Percentiles rank a stretch among this genome's conserved stretches.
phyloP scores from a whole-genome alignment of 164 flowering plant genomes.

The Umbilicus rupestris region DNA sequence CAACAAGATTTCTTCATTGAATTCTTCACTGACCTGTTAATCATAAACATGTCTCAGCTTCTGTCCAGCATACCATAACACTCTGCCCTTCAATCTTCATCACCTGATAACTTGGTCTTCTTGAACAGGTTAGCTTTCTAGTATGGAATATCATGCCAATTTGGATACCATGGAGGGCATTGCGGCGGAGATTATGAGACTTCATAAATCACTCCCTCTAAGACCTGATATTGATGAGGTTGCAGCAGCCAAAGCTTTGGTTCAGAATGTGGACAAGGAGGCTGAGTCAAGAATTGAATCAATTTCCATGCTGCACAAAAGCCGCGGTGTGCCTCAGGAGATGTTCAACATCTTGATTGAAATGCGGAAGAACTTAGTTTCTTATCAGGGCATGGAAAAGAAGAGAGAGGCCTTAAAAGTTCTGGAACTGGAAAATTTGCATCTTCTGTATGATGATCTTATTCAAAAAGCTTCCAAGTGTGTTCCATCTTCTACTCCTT shows the following conservation, averaged over 20 bases:
- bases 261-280: constrained; percentile 55
- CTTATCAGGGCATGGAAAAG: constrained; percentile 27
- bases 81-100: neutral
- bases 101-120: neutral
- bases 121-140: too few species aligned
- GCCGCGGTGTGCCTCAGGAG: constrained; percentile 29
- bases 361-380: constrained; percentile 26
- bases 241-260: constrained; percentile 46
- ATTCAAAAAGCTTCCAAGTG: constrained; percentile 45
- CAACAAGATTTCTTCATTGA: too few species aligned
- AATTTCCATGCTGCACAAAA: constrained; percentile 21
- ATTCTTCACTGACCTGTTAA: neutral
- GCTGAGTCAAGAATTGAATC: constrained; percentile 43
- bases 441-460: constrained; percentile 28
- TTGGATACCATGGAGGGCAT: constrained; percentile 24
- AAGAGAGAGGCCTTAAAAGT: constrained; percentile 33
- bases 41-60: neutral
- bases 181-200: constrained; percentile 55
- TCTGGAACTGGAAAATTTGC: constrained; percentile 34
- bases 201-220: constrained; percentile 56
- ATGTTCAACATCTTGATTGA: constrained; percentile 29
- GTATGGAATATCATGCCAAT: neutral
- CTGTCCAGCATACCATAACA: neutral
- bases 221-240: constrained; percentile 59
- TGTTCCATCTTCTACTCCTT: constrained; percentile 13